Conservation (phyloP, 345 rosid species). For the Chamaenerion angustifolium region DNA sequence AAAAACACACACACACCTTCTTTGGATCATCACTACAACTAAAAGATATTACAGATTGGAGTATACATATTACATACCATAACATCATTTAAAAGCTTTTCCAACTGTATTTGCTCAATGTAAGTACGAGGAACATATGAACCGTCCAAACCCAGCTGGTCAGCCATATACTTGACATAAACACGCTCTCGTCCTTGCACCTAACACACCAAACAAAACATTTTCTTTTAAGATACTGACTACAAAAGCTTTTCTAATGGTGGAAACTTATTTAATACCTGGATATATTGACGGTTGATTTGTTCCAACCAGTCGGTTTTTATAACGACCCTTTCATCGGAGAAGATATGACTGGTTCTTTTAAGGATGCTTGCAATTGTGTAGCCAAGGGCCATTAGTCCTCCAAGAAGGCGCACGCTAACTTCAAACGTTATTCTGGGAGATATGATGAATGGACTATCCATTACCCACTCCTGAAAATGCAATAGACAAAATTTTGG, state of each 20-base stretch:
- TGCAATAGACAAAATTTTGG: no score
- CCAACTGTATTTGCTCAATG: slow-evolving; percentile 94
- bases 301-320: slow-evolving; percentile 98
- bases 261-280: slow-evolving; percentile 26
- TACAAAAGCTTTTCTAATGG: not conserved
- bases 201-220: slow-evolving; percentile 18
- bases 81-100: slow-evolving; percentile 92
- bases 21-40: no score
- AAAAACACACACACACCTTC: not conserved
- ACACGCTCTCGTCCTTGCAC: slow-evolving; percentile 95
- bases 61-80: slow-evolving; percentile 43
- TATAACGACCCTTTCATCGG: slow-evolving; percentile 53
- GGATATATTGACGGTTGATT: slow-evolving; percentile 77
- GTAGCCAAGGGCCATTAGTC: slow-evolving; percentile 97
- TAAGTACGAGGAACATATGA: slow-evolving; percentile 85
- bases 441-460: slow-evolving; percentile 88
- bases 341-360: slow-evolving; percentile 83
- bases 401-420: slow-evolving; percentile 89
- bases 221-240: not conserved
- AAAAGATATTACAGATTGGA: no score
- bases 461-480: slow-evolving; percentile 97
- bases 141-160: slow-evolving; percentile 78
- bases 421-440: slow-evolving; percentile 98
- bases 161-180: slow-evolving; percentile 51
- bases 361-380: slow-evolving; percentile 87